These are phyloP conservation scores for Elaeagnus macrophylla DNA, from an alignment of 306 rosid species.

Conservation along the genomic window DNA sequence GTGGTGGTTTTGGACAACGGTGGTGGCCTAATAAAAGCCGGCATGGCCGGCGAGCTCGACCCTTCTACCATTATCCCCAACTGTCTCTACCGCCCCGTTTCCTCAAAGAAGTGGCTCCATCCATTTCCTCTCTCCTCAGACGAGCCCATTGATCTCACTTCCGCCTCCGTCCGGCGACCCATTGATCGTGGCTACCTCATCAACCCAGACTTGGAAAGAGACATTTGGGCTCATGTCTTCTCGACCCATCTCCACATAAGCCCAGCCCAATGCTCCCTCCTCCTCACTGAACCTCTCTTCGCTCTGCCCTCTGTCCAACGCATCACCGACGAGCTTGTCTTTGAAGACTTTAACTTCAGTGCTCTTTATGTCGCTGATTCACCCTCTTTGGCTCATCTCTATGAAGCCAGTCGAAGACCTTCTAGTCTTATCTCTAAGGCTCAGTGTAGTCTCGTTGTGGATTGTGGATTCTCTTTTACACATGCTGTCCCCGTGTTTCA, in stretches of 20 bases:
- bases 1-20: conserved; percentile 90
- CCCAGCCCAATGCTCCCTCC: conserved; percentile 63
- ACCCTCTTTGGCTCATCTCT: conserved; percentile 66
- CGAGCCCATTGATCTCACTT: conserved; percentile 60
- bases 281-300: conserved; percentile 82
- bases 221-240: conserved; percentile 87
- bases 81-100: conserved; percentile 57
- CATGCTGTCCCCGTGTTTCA: conserved; percentile 86
- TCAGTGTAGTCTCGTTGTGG: conserved; percentile 86
- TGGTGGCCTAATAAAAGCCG: conserved; percentile 85
- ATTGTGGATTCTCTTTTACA: conserved; percentile 84
- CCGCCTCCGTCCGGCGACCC: conserved; percentile 88
- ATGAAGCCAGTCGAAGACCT: conserved; percentile 67
- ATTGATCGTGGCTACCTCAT: conserved; percentile 82
- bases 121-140: conserved; percentile 38
- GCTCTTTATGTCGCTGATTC: conserved; percentile 64
- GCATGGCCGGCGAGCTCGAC: conserved; percentile 68
- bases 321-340: conserved; percentile 71
- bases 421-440: conserved; percentile 50
- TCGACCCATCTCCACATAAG: conserved; percentile 48
- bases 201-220: conserved; percentile 88
- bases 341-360: conserved; percentile 75
- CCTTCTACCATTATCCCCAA: conserved; percentile 62
- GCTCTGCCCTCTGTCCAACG: conserved; percentile 75
- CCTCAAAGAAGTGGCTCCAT: conserved; percentile 81